These are phyloP conservation scores for Aspergillus aculeatinus DNA, from an alignment of 2,329 filamentous ascomycete species.

Conservation along the genomic window DNA sequence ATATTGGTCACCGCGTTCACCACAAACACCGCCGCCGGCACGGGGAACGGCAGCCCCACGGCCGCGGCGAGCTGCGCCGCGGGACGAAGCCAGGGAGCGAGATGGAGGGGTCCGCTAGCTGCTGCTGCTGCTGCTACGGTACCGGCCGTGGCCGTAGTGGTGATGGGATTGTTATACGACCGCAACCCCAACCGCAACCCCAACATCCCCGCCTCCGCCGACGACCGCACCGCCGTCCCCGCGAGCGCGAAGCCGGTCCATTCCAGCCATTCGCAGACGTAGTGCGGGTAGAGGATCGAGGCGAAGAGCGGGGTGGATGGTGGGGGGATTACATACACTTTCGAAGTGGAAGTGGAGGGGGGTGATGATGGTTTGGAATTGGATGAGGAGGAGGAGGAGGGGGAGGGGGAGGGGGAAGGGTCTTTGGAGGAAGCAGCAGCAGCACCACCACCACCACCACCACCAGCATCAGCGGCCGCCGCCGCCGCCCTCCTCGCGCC, in stretches of 20 bases:
- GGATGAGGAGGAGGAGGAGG: slow-evolving; percentile 9
- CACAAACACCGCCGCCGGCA: slow-evolving; percentile 77
- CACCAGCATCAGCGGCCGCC: slow-evolving; percentile 41
- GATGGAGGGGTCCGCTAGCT: slow-evolving; percentile 19
- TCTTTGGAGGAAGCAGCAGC: slow-evolving; percentile 26
- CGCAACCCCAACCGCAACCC: too few species aligned
- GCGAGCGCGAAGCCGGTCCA: slow-evolving; percentile 83
- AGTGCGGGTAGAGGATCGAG: slow-evolving; percentile 85
- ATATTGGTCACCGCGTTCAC: slow-evolving; percentile 87
- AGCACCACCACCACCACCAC: too few species aligned
- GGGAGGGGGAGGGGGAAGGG: slow-evolving; percentile 47
- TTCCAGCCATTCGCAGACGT: slow-evolving; percentile 95
- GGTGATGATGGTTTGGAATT: slow-evolving; percentile 20
- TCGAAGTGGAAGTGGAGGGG: slow-evolving; percentile 57
- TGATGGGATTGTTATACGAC: too few species aligned
- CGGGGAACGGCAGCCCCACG: slow-evolving; percentile 52
- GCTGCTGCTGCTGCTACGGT: slow-evolving; percentile 6
- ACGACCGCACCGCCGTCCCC: slow-evolving; percentile 35
- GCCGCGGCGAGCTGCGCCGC: slow-evolving; percentile 28
- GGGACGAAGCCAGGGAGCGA: slow-evolving; percentile 40
- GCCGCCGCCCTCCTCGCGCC: slow-evolving; percentile 40
- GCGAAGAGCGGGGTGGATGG: slow-evolving; percentile 73
- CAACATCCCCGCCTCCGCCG: not conserved
- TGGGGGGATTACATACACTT: slow-evolving; percentile 82
- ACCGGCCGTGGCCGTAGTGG: not conserved